These are phyloP conservation scores for Moesziomyces antarcticus DNA, from an alignment of 1,284 basidiomycete species.

Conservation along the genomic window DNA sequence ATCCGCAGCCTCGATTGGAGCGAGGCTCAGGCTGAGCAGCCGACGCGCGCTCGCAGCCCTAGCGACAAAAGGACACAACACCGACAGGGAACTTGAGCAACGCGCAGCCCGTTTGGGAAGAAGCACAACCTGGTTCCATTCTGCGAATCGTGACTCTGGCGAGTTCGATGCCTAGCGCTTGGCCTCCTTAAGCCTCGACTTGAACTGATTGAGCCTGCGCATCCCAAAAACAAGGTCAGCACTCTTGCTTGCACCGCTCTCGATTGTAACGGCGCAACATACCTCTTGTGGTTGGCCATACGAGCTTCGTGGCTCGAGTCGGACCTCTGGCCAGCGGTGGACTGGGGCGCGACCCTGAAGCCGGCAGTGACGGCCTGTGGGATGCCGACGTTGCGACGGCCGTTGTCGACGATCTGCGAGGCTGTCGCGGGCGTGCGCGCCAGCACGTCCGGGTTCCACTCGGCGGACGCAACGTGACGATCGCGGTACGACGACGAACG, in stretches of 20 bases:
- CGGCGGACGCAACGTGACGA: conserved; percentile 55
- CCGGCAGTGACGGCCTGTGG: conserved; percentile 58
- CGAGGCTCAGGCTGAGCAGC: too few relatives aligned
- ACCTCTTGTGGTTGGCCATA: conserved; percentile 55
- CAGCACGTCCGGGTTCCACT: conserved; percentile 52
- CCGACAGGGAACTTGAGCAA: too few relatives aligned
- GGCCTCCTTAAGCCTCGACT: conserved; percentile 54
- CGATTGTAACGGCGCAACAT: background rate
- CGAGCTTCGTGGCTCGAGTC: conserved; percentile 54
- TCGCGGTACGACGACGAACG: conserved; percentile 64
- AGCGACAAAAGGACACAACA: too few relatives aligned
- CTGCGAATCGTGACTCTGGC: background rate
- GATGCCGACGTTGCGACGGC: conserved; percentile 53
- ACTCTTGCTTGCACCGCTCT: background rate
- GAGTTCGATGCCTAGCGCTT: conserved; percentile 24
- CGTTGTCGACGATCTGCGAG: conserved; percentile 15
- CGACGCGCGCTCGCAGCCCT: too few relatives aligned
- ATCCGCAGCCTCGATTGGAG: too few relatives aligned
- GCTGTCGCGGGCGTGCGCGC: conserved; percentile 11
- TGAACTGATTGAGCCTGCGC: conserved; percentile 56
- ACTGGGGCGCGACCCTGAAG: conserved; percentile 56
- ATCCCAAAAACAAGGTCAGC: background rate
- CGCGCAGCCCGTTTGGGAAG: too few relatives aligned
- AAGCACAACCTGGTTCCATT: too few relatives aligned
- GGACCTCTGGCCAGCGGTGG: conserved; percentile 38